These are phyloP conservation scores for Agrocybe pediades DNA, from an alignment of 768 basidiomycete genomes.

Conservation along the genomic window DNA sequence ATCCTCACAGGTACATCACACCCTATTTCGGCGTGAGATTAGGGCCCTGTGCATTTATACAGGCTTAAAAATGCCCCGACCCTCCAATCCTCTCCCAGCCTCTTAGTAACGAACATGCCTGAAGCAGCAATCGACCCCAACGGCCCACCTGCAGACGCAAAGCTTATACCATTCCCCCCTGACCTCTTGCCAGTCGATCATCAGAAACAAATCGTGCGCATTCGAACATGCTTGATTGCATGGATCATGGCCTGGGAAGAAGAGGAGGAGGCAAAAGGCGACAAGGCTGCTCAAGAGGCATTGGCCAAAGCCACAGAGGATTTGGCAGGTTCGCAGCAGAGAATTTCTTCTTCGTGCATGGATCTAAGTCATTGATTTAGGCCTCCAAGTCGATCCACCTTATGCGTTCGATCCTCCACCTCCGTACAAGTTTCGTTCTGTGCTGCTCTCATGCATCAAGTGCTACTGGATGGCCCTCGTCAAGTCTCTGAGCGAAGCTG, in stretches of 20 bases:
- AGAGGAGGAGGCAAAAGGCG: conserved; percentile 11
- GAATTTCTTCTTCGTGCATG: no score
- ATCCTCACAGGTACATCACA: no score
- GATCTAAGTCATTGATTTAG: no score
- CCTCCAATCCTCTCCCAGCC: not conserved
- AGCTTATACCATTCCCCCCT: conserved; percentile 15
- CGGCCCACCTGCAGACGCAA: not conserved
- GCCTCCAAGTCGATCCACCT: conserved; percentile 16
- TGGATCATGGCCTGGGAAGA: conserved; percentile 17
- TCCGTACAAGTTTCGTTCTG: conserved; percentile 16
- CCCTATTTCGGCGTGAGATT: not conserved
- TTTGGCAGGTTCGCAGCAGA: conserved; percentile 12
- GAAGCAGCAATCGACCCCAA: not conserved
- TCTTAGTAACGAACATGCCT: not conserved
- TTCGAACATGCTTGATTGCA: conserved; percentile 18
- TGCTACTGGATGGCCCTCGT: conserved; percentile 25
- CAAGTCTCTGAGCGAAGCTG: conserved; percentile 10
- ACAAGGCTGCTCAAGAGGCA: conserved; percentile 11
- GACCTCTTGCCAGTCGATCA: conserved; percentile 16
- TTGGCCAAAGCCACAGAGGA: conserved; percentile 16
- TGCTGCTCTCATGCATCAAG: conserved; percentile 23
- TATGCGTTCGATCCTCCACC: conserved; percentile 23
- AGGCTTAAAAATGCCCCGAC: not conserved
- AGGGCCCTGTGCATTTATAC: not conserved
- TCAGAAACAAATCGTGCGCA: conserved; percentile 15